Conservation (phyloP, 371 early-diverging fungal species). For the Saksenaea oblongispora region DNA sequence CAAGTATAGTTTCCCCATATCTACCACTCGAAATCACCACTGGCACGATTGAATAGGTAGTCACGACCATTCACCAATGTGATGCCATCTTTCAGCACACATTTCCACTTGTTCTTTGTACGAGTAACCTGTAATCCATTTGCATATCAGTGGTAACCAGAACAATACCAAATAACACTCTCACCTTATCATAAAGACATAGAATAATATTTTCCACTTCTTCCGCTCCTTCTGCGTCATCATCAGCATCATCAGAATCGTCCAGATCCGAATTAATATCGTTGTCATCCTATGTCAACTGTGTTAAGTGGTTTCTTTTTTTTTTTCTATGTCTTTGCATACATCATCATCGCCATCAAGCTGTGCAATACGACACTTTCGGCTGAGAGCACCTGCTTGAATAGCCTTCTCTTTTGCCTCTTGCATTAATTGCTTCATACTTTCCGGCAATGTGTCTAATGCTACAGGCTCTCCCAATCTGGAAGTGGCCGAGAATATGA, state of each 20-base stretch:
- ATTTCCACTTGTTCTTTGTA: slow-evolving; percentile 98
- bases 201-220: slow-evolving; percentile 86
- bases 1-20: background rate
- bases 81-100: slow-evolving; percentile 93
- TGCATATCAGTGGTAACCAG: background rate
- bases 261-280: slow-evolving; percentile 87
- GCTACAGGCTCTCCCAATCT: slow-evolving; percentile 33
- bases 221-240: slow-evolving; percentile 76
- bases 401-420: slow-evolving; percentile 40
- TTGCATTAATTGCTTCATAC: slow-evolving; percentile 36
- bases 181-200: slow-evolving; percentile 94
- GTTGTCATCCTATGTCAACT: slow-evolving; percentile 54
- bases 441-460: slow-evolving; percentile 36
- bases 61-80: slow-evolving; percentile 93
- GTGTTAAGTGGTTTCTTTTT: background rate
- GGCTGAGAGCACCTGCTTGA: slow-evolving; percentile 31
- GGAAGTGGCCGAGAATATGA: slow-evolving; percentile 34
- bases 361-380: slow-evolving; percentile 39
- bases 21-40: slow-evolving; percentile 95
- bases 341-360: slow-evolving; percentile 58
- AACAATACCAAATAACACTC: background rate
- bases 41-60: slow-evolving; percentile 91
- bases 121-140: slow-evolving; percentile 64
- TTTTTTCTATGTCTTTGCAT: background rate
- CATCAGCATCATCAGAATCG: slow-evolving; percentile 73